A percentile compares a stretch with the other conserved stretches of the same genome.
These are phyloP conservation scores for Globisporangium heterothallicum DNA, from an alignment of 352 stramenopile genomes.

Conservation along the genomic window DNA sequence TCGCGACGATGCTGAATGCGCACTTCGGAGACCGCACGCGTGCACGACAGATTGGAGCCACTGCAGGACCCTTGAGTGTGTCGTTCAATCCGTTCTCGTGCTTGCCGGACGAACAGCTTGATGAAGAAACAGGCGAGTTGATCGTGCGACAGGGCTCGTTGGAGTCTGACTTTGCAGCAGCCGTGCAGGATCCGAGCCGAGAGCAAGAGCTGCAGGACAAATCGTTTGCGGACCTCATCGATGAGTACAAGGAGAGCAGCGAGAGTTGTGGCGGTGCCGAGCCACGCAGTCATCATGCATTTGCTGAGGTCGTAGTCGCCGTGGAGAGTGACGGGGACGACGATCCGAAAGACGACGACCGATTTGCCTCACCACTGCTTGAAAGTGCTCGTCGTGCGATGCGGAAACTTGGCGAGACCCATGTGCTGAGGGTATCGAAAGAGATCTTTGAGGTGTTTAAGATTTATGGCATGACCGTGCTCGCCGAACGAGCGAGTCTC, in stretches of 20 bases:
- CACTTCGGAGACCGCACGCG: conserved; percentile 49
- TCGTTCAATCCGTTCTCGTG: conserved; percentile 61
- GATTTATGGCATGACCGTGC: conserved; percentile 73
- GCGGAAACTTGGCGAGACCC: conserved; percentile 22
- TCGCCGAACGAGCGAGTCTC: conserved; percentile 63
- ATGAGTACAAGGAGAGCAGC: conserved; percentile 26
- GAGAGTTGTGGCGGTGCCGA: too few species aligned
- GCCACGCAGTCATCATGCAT: conserved; percentile 33
- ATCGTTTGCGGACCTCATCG: conserved; percentile 29
- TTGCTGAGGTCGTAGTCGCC: conserved; percentile 8
- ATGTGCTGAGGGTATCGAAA: conserved; percentile 48
- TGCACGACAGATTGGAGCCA: conserved; percentile 17
- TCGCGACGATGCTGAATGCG: conserved; percentile 47
- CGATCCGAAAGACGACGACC: neutral
- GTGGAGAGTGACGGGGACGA: conserved; percentile 6
- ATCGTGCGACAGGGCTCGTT: conserved; percentile 35
- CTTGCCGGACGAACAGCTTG: conserved; percentile 51
- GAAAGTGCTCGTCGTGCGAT: conserved; percentile 17
- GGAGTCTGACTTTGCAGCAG: conserved; percentile 10
- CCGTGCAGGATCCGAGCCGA: conserved; percentile 11
- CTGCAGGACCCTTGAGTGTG: conserved; percentile 32
- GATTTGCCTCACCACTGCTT: neutral
- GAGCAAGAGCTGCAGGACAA: conserved; percentile 17
- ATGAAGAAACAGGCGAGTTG: conserved; percentile 51
- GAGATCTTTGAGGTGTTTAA: conserved; percentile 83